Base-by-base conservation (phyloP, 2,329 filamentous ascomycete genomes). In the Talaromyces atroroseus region DNA sequence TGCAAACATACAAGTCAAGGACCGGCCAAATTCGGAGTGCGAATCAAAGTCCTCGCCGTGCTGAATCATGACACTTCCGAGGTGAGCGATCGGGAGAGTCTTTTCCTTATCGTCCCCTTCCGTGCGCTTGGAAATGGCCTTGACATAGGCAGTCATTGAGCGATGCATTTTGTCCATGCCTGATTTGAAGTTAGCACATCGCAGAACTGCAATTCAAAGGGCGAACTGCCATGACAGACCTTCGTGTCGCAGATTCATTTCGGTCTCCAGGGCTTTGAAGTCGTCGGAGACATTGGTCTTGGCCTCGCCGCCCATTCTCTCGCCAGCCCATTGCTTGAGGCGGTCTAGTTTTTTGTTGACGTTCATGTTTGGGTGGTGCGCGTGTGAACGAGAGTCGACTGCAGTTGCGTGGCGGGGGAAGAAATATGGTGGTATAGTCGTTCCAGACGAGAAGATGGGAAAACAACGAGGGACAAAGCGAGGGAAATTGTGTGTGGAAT, bases 251-350 rank as follows among this genome's bases (percentile, higher is more conserved):
- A 96, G 79, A 57, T 83, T 81, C 91, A 97, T 97, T 76, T 97
- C 92, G 55, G 83, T 80, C 76, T 97, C 92, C 65, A 97, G 77
- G 59, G 83, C 82, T 76, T 89, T 95, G 82, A 97, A 97, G 68
- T 96, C 88, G 52, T 97, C 91, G 0, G 90, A 88, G 61, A 90
- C 85, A 70, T 81, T 84, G 10, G 92, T 96, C 77, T 91, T 94
- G 75, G 86, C 82, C 75, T 96, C 92, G 62, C 84, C 84, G 65
- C 92, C 92, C 89, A 97, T 96, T 76, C 92, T 90, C 78, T 97
- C 92, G 64, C 90, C 90, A 38, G 92, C 90, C 92, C 92, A 97
- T 87, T 97, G 92, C 79, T 92, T 95, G 79, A 95, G 87, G 69
- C 92, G 88, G 76, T 92, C 92, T 71, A 97, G 85, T 72, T 95